Conservation (phyloP, 441 rosid species). For the Metrosideros polymorpha region DNA sequence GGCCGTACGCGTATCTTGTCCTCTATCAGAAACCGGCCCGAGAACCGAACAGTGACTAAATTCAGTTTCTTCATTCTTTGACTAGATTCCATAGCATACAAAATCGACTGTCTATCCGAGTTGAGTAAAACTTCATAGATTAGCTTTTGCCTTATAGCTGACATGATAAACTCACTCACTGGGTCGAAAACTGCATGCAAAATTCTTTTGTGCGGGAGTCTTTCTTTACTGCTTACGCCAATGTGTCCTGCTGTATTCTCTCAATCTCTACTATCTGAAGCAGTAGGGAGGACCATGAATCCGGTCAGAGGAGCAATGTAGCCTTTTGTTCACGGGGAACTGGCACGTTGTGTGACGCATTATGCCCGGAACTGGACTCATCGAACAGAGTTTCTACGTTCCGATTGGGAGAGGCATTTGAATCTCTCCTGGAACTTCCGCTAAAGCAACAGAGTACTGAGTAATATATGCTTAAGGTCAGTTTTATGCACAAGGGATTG, state of each 20-base stretch:
- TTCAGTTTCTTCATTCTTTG: background rate
- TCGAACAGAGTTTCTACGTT: conserved; percentile 12
- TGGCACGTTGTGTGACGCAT: conserved; percentile 39
- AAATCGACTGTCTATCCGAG: background rate
- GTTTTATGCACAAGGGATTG: background rate
- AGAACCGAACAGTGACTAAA: conserved; percentile 26
- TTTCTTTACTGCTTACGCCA: background rate
- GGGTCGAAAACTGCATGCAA: background rate
- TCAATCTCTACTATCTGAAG: conserved; percentile 34
- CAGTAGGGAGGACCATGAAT: conserved; percentile 36
- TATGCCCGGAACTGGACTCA: conserved; percentile 29
- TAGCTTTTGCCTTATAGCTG: background rate
- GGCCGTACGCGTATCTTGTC: conserved; percentile 48
- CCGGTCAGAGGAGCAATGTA: conserved; percentile 49
- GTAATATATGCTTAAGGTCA: background rate
- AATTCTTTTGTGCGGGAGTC: background rate
- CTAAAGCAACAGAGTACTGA: background rate
- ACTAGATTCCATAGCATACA: background rate
- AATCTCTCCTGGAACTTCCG: conserved; percentile 1
- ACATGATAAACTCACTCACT: background rate
- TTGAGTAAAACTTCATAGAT: background rate
- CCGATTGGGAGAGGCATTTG: conserved; percentile 18
- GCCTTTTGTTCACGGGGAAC: conserved; percentile 39
- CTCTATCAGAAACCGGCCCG: conserved; percentile 35
- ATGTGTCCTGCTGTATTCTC: conserved; percentile 17